These are phyloP conservation scores for Torulaspora maleeae DNA, from an alignment of 805 yeast genomes.

Conservation along the genomic window DNA sequence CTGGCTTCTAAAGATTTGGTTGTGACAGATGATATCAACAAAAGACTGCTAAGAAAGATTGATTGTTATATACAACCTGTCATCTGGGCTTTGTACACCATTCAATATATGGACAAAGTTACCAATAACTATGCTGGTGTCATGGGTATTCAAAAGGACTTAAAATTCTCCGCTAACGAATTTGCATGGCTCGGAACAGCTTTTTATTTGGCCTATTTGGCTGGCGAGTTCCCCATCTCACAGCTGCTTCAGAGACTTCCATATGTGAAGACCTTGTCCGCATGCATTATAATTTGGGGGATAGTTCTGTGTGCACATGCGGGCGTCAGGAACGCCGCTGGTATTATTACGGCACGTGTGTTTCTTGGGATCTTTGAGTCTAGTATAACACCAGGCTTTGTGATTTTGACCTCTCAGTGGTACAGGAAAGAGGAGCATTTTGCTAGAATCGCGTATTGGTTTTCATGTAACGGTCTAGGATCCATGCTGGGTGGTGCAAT, in stretches of 20 bases:
- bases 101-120: slow-evolving; percentile 13
- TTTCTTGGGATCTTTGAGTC: slow-evolving; percentile 8
- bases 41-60: slow-evolving; percentile 8
- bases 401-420: slow-evolving; percentile 9
- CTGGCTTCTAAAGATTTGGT: slow-evolving; percentile 6
- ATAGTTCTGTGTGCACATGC: slow-evolving; percentile 6
- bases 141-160: slow-evolving; percentile 9
- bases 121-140: slow-evolving; percentile 11
- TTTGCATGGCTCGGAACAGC: slow-evolving; percentile 12
- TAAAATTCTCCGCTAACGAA: slow-evolving; percentile 6
- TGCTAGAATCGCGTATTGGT: slow-evolving; percentile 8
- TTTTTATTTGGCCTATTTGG: slow-evolving; percentile 11
- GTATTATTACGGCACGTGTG: slow-evolving; percentile 8
- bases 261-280: slow-evolving; percentile 5
- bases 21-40: slow-evolving; percentile 8
- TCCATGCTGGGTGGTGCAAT: slow-evolving; percentile 4
- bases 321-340: slow-evolving; percentile 6
- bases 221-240: slow-evolving; percentile 6
- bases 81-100: slow-evolving; percentile 9
- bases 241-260: slow-evolving; percentile 8
- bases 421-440: slow-evolving; percentile 8
- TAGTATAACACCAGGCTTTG: slow-evolving; percentile 9
- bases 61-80: slow-evolving; percentile 12
- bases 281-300: slow-evolving; percentile 7
- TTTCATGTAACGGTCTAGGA: slow-evolving; percentile 8